Base-by-base conservation (phyloP, 352 stramenopile genomes). In the Globisporangium recalcitrans region DNA sequence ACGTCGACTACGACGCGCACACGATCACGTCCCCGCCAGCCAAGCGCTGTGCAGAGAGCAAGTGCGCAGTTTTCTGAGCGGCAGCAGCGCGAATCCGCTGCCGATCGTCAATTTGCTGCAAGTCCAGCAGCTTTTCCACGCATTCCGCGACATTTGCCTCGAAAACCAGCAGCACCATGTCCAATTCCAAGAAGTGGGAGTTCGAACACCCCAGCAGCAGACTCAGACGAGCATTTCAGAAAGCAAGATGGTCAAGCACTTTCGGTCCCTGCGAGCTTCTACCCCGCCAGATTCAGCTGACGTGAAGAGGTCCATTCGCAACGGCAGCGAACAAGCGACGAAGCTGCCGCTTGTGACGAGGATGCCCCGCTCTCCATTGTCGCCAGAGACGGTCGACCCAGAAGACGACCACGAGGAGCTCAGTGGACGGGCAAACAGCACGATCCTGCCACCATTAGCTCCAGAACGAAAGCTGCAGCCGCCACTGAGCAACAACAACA, bases 231-330 rank as follows among this genome's bases (percentile, higher is more conserved):
- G 60, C 69, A n/a, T n/a, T n/a, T 66, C 14, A 5, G 63, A 64
- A 32, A 86, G 77, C 65, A 78, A 78, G 32, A 73, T 83, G 65
- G 75, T 86, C n/a, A 56, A 62, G n/a, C 77, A 85, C 42, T 61
- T 88, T 26, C 75, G 79, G n/a, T 68, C 69, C 0, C 42, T 88
- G 40, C 71, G 76, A 40, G 65, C 47, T 0, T 60, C 58, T 29
- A 71, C 75, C 4, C 63, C 67, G 21, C 57, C 58, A 19, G 38
- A 60, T 13, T 40, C 22, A 6, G 31, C 44, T 2, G 19, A 60
- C 8, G 40, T 58, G 49, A 40, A 56, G n/a, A 16, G 49, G n/a
- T 26, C 3, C 21, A 14, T 11, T n/a, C 26, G 16, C 14, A 9
- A 31, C 2, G 26, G 13, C 48, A 40, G n/a, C 3, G 1, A 14